Evolutionary conservation across 148 eudicot genomes (phyloP).

Genomic region (Suaeda aralocaspica): DNA sequence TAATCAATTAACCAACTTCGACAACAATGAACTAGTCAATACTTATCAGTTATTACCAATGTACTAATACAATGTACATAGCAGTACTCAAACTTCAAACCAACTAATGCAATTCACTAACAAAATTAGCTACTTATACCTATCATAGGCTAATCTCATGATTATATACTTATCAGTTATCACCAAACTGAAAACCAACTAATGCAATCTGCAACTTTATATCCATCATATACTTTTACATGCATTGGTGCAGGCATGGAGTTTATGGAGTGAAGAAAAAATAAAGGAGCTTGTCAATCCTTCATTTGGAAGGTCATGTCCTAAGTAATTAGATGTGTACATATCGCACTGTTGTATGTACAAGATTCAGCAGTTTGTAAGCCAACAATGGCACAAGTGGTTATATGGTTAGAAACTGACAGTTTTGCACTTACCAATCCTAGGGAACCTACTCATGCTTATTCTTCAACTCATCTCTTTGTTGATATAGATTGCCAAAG

Average conservation of each 20-base stretch:
- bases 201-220: too few species aligned
- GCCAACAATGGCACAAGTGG: slow-evolving; percentile 60
- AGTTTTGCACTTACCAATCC: slow-evolving; percentile 45
- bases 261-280: slow-evolving; percentile 42
- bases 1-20: too few species aligned
- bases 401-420: slow-evolving; percentile 62
- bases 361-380: slow-evolving; percentile 48
- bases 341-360: slow-evolving; percentile 59
- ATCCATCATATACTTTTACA: not conserved
- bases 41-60: too few species aligned
- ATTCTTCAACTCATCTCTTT: slow-evolving; percentile 34
- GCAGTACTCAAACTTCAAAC: too few species aligned
- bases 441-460: slow-evolving; percentile 37
- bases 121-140: too few species aligned
- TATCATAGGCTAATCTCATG: too few species aligned
- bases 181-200: too few species aligned
- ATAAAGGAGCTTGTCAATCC: slow-evolving; percentile 50
- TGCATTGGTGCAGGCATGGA: slow-evolving; percentile 52
- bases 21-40: too few species aligned
- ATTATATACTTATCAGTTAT: too few species aligned
- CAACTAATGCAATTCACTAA: too few species aligned
- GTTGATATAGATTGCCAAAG: slow-evolving; percentile 23
- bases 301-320: slow-evolving; percentile 27
- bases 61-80: too few species aligned
- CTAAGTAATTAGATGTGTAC: slow-evolving; percentile 50